These are phyloP conservation scores for Sporothrix pseudoabietina DNA, from an alignment of 2,329 filamentous ascomycete species.

Conservation along the genomic window DNA sequence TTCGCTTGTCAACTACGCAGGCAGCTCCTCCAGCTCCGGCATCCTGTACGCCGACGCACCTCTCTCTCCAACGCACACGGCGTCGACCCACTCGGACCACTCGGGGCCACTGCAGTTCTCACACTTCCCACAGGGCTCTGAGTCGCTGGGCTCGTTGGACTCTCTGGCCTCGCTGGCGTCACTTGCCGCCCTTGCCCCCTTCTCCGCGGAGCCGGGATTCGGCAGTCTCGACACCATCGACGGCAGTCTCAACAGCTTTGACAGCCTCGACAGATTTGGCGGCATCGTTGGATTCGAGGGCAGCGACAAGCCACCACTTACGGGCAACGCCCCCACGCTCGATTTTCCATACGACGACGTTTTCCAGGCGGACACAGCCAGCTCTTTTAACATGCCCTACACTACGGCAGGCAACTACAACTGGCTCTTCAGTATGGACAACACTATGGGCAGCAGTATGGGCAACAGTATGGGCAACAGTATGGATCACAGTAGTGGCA, in stretches of 20 bases:
- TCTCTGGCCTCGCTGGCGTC: background rate
- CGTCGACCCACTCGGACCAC: background rate
- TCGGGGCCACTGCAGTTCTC: background rate
- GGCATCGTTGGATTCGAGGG: background rate
- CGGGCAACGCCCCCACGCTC: background rate
- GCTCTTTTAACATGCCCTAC: conserved; percentile 35
- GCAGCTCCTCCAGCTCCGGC: background rate
- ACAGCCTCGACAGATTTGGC: background rate
- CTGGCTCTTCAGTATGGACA: conserved; percentile 33
- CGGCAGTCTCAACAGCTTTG: background rate
- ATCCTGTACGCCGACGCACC: background rate
- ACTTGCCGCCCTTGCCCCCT: background rate
- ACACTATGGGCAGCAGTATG: background rate
- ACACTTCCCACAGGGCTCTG: background rate
- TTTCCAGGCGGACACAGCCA: conserved; percentile 34
- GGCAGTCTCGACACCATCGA: background rate
- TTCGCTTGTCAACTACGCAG: too few relatives aligned
- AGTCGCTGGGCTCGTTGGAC: background rate
- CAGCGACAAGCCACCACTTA: background rate
- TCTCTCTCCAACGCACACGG: background rate
- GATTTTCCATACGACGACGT: conserved; percentile 27
- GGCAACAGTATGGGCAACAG: background rate
- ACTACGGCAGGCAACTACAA: conserved; percentile 33
- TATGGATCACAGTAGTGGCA: background rate
- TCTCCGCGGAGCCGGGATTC: background rate